A percentile compares a stretch with the other conserved stretches of the same genome.
phyloP scores from a whole-genome alignment of 768 basidiomycete genomes.

The Tricholoma sp. region DNA sequence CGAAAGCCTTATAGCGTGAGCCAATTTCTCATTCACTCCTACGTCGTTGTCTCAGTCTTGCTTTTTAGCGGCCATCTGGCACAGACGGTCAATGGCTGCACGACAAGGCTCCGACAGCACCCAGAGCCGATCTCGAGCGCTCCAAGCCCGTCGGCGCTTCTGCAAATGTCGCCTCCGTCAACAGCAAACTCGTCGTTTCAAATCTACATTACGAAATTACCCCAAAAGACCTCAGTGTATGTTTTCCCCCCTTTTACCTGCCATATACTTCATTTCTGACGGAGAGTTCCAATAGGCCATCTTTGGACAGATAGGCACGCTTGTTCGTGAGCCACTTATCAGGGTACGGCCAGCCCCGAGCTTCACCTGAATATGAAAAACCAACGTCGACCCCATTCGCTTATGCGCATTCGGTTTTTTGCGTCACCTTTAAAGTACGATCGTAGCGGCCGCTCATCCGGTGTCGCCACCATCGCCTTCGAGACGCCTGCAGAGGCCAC shows the following conservation, averaged over 20 bases:
- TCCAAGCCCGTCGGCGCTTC: conserved; percentile 19
- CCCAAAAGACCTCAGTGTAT: conserved; percentile 80
- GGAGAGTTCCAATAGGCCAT: conserved; percentile 51
- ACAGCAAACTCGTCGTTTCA: conserved; percentile 65
- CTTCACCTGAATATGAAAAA: conserved; percentile 54
- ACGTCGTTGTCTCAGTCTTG: background rate
- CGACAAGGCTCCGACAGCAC: conserved; percentile 60
- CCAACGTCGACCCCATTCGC: conserved; percentile 42
- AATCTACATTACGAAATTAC: conserved; percentile 92
- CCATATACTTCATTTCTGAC: background rate
- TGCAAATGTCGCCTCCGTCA: conserved; percentile 33
- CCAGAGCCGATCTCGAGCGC: conserved; percentile 22
- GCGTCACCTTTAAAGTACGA: conserved; percentile 70
- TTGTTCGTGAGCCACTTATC: conserved; percentile 88
- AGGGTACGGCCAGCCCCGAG: conserved; percentile 82
- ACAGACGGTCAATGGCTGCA: conserved; percentile 70
- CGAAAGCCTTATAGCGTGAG: conserved; percentile 41
- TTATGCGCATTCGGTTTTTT: conserved; percentile 30
- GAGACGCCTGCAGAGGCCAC: conserved; percentile 77
- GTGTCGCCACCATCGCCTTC: conserved; percentile 75
- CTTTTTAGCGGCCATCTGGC: conserved; percentile 47
- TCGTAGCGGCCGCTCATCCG: conserved; percentile 88
- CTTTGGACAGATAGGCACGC: conserved; percentile 89
- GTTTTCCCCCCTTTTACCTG: conserved; percentile 20
- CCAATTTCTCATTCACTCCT: conserved; percentile 2